phyloP scores from a whole-genome alignment of 2,329 filamentous ascomycete genomes.

The Beauveria bassiana region DNA sequence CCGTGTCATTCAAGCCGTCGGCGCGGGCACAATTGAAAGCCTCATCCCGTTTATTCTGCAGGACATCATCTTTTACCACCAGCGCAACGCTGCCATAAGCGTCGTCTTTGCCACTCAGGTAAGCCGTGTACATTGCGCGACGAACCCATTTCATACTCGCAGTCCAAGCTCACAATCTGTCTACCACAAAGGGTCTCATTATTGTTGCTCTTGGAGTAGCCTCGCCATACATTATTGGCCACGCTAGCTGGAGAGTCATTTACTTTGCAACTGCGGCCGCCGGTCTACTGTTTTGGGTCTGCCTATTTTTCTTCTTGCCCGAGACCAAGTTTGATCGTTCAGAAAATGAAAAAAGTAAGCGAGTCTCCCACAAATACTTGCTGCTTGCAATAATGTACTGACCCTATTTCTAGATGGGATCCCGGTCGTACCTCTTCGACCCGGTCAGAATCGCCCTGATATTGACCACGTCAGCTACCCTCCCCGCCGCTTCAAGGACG shows the following conservation, averaged over 20 bases:
- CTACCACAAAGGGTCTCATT: slow-evolving; percentile 19
- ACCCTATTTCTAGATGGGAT: slow-evolving; percentile 12
- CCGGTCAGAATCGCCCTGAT: slow-evolving; percentile 20
- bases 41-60: slow-evolving; percentile 31
- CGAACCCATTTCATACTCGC: too few species aligned
- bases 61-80: slow-evolving; percentile 31
- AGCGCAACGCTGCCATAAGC: slow-evolving; percentile 28
- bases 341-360: slow-evolving; percentile 20
- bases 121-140: not conserved
- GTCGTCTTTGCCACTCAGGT: slow-evolving; percentile 21
- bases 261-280: slow-evolving; percentile 26
- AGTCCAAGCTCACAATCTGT: not conserved
- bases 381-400: not conserved
- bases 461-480: slow-evolving; percentile 21
- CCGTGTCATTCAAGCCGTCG: slow-evolving; percentile 27
- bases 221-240: slow-evolving; percentile 23
- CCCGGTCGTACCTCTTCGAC: slow-evolving; percentile 17
- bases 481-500: slow-evolving; percentile 21
- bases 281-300: slow-evolving; percentile 25
- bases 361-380: too few species aligned
- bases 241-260: slow-evolving; percentile 26
- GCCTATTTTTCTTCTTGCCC: slow-evolving; percentile 24
- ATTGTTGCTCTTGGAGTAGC: slow-evolving; percentile 23
- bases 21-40: slow-evolving; percentile 28
- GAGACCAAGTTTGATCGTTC: slow-evolving; percentile 28